Conservation (phyloP, 805 yeast species). For the Teunomyces gatunensis region DNA sequence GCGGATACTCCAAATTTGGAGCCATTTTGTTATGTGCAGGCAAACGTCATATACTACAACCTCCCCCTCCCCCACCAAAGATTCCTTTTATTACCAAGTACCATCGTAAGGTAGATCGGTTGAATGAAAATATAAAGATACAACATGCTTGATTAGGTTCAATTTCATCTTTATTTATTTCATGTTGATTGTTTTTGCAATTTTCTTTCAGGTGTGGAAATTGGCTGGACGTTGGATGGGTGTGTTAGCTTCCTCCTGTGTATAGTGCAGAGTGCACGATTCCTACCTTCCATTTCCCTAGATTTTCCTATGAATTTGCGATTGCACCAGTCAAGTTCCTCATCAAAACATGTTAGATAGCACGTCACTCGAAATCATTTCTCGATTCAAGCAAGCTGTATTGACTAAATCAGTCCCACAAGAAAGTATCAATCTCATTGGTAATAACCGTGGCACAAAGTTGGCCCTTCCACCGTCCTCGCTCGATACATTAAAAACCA, state of each 20-base stretch:
- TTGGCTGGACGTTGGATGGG: too few relatives aligned
- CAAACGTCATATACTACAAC: too few relatives aligned
- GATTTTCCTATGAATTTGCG: constrained; percentile 1
- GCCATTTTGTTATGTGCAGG: background rate
- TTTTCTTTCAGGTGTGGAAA: too few relatives aligned
- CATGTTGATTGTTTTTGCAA: too few relatives aligned
- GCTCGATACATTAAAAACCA: constrained; percentile 24
- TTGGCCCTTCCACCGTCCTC: constrained; percentile 14
- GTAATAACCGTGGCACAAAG: constrained; percentile 33
- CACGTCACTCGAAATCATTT: constrained; percentile 36
- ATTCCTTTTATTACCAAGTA: too few relatives aligned
- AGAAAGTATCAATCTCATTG: constrained; percentile 8
- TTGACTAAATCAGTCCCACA: constrained; percentile 14
- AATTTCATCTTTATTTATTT: too few relatives aligned
- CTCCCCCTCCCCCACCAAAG: too few relatives aligned
- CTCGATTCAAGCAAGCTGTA: constrained; percentile 38
- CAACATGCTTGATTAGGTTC: too few relatives aligned
- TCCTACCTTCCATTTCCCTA: background rate
- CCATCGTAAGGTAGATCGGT: too few relatives aligned
- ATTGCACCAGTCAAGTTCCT: background rate
- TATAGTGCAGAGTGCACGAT: too few relatives aligned
- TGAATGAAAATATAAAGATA: too few relatives aligned
- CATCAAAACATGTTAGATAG: constrained; percentile 32
- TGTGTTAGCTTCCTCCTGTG: too few relatives aligned
- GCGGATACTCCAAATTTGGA: constrained; percentile 1